These are phyloP conservation scores for Aspergillus niger DNA, from an alignment of 2,329 filamentous ascomycete species.

Conservation along the genomic window DNA sequence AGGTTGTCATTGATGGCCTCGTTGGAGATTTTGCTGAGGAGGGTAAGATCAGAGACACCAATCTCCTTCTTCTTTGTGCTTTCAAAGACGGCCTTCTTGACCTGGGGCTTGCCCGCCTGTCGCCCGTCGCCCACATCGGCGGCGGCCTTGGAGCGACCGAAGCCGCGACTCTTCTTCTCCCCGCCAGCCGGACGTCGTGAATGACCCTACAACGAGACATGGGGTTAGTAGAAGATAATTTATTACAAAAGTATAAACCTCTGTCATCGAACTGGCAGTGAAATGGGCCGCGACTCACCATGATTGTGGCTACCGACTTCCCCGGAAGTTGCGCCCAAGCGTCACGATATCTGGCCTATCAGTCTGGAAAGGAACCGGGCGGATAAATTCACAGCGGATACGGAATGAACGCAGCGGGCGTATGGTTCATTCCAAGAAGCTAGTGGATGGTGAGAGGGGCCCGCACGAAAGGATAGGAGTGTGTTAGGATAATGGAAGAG, in stretches of 20 bases:
- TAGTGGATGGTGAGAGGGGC: background rate
- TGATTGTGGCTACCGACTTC: conserved; percentile 33
- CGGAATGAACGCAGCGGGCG: conserved; percentile 20
- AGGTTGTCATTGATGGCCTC: conserved; percentile 99
- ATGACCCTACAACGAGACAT: conserved; percentile 37
- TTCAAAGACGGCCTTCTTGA: conserved; percentile 95
- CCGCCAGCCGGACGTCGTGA: conserved; percentile 47
- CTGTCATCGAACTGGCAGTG: background rate
- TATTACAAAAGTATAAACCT: background rate
- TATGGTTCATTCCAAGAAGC: conserved; percentile 22
- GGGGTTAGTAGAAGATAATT: conserved; percentile 19
- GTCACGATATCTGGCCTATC: conserved; percentile 35
- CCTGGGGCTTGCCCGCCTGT: conserved; percentile 62
- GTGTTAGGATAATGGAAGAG: background rate
- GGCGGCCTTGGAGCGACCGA: conserved; percentile 45
- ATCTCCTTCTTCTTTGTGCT: conserved; percentile 99
- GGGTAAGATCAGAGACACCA: conserved; percentile 92
- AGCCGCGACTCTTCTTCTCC: conserved; percentile 45
- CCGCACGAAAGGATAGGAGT: background rate
- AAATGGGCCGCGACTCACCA: conserved; percentile 30
- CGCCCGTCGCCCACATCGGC: conserved; percentile 47
- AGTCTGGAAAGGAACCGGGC: conserved; percentile 18
- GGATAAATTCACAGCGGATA: conserved; percentile 14
- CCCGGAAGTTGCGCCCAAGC: conserved; percentile 34
- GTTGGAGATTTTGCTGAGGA: conserved; percentile 98